A percentile compares a stretch with the other conserved stretches of the same genome.
phyloP scores from a whole-genome alignment of 371 early-diverging fungal genomes.

The Mortierella sp. region DNA sequence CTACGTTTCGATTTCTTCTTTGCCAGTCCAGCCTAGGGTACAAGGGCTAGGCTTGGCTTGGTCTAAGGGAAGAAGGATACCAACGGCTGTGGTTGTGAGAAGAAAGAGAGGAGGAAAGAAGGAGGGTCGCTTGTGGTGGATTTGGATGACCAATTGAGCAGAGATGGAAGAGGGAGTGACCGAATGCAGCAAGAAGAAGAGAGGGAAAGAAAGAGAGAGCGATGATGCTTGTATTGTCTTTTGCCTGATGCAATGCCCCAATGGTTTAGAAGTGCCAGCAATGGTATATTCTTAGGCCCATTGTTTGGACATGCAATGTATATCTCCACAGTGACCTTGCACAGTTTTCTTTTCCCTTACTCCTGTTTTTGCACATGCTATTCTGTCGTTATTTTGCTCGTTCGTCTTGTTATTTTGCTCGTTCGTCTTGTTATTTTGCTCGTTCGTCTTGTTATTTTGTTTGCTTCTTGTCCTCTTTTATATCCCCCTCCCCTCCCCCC shows the following conservation, averaged over 20 bases:
- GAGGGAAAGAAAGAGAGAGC: not conserved
- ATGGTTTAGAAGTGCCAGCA: not conserved
- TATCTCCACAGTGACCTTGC: conserved; percentile 1
- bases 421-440: not conserved
- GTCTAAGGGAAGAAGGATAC: not conserved
- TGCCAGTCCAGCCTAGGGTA: not conserved
- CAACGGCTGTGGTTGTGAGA: conserved; percentile 12
- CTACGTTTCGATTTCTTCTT: not conserved
- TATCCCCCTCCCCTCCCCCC: no score
- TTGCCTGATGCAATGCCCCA: not conserved
- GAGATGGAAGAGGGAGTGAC: not conserved
- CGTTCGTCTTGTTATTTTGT: not conserved
- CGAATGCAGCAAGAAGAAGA: not conserved
- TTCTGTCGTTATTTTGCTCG: not conserved
- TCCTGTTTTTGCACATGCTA: not conserved
- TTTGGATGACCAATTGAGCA: not conserved
- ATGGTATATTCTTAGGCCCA: not conserved
- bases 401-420: not conserved
- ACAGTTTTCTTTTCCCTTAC: not conserved
- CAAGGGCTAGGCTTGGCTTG: not conserved
- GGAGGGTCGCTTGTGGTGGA: not conserved
- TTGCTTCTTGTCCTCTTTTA: not conserved
- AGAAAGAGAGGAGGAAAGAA: not conserved
- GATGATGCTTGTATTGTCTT: not conserved
- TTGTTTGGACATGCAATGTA: not conserved